These are phyloP conservation scores for Populus deltoides DNA, from an alignment of 345 rosid species.

Conservation along the genomic window DNA sequence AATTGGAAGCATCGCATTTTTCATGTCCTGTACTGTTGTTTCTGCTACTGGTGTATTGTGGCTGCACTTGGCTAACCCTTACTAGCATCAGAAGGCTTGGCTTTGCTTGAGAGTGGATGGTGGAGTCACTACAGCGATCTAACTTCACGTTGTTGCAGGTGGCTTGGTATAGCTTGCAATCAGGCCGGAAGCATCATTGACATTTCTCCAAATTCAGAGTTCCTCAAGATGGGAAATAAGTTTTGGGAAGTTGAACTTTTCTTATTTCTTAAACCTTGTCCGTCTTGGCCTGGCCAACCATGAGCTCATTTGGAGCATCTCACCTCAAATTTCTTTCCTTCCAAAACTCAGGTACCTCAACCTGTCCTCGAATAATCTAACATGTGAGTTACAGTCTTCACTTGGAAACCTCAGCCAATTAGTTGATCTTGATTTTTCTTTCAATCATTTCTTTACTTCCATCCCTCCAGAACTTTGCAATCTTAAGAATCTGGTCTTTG, in stretches of 20 bases:
- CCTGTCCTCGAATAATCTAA: neutral
- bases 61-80: neutral
- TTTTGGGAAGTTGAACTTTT: slow-evolving; percentile 11
- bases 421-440: neutral
- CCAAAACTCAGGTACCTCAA: neutral
- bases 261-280: slow-evolving; percentile 13
- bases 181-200: neutral
- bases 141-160: slow-evolving; percentile 7
- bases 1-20: neutral
- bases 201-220: neutral
- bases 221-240: neutral
- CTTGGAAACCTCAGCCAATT: neutral
- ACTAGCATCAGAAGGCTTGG: neutral
- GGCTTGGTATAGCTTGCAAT: slow-evolving; percentile 12
- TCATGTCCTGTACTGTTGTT: neutral
- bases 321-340: slow-evolving; percentile 8
- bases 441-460: neutral
- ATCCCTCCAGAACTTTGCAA: neutral
- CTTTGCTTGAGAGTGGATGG: neutral
- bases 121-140: neutral
- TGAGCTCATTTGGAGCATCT: neutral
- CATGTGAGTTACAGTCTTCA: slow-evolving; percentile 13
- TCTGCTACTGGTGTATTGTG: neutral
- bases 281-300: neutral
- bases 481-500: neutral